Percentiles rank a stretch among this genome's conserved stretches.
phyloP scores from a whole-genome alignment of 305 asterid species.

The Ruellia speciosa region DNA sequence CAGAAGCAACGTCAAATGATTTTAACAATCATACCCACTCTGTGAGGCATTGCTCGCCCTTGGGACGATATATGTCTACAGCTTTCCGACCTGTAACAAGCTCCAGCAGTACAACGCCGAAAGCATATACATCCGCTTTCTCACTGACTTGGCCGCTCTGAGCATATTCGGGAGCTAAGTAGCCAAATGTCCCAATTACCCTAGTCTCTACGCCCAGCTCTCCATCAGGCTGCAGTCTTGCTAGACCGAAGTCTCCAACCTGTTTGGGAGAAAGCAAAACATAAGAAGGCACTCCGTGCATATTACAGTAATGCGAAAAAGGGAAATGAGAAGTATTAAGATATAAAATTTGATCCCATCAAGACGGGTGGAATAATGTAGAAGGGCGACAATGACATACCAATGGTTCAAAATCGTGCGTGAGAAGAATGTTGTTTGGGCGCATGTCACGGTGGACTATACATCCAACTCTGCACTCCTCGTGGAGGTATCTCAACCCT shows the following conservation, averaged over 20 bases:
- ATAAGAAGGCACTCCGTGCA: background rate
- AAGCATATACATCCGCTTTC: constrained; percentile 67
- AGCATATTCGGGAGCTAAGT: constrained; percentile 81
- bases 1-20: background rate
- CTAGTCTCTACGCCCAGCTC: constrained; percentile 47
- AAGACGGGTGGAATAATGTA: background rate
- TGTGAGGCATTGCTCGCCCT: constrained; percentile 71
- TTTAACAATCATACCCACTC: constrained; percentile 56
- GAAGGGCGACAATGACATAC: constrained; percentile 29
- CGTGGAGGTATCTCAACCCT: constrained; percentile 87
- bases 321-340: no score
- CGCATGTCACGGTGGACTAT: constrained; percentile 88
- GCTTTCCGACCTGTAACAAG: constrained; percentile 79
- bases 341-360: background rate
- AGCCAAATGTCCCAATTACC: constrained; percentile 82
- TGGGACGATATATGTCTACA: constrained; percentile 59
- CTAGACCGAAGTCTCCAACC: constrained; percentile 93
- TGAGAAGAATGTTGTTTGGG: constrained; percentile 88
- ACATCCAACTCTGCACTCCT: constrained; percentile 92
- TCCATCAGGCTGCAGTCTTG: constrained; percentile 65
- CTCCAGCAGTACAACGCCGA: constrained; percentile 69
- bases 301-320: background rate
- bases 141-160: constrained; percentile 72
- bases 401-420: constrained; percentile 88
- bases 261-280: constrained; percentile 14